Evolutionary conservation across 1,284 basidiomycete species (phyloP).

Genomic region (Sphaerobolus stellatus): DNA sequence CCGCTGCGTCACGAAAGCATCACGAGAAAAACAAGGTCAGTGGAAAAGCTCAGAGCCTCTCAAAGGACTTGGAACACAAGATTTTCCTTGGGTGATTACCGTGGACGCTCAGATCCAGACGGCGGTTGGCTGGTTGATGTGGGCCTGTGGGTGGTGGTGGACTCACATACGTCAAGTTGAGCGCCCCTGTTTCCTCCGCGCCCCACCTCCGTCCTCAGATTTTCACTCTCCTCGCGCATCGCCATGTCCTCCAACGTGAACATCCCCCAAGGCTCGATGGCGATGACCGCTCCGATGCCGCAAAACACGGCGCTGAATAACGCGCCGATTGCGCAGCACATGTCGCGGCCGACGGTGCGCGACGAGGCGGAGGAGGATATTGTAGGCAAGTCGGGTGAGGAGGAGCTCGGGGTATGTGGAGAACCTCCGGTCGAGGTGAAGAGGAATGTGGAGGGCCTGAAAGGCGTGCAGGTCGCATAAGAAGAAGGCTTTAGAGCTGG

Average conservation of each 20-base stretch:
- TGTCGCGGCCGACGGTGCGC: constrained; percentile 68
- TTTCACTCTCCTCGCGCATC: no score
- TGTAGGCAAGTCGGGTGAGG: constrained; percentile 23
- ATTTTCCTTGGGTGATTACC: no score
- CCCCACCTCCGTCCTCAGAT: no score
- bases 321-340: constrained; percentile 63
- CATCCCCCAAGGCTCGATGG: constrained; percentile 42
- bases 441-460: constrained; percentile 87
- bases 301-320: constrained; percentile 79
- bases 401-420: constrained; percentile 13
- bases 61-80: no score
- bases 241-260: constrained; percentile 13
- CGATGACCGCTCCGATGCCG: constrained; percentile 70
- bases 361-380: constrained; percentile 60
- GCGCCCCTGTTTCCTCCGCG: no score
- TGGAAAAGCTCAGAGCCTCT: no score
- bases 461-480: constrained; percentile 92
- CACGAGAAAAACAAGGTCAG: no score
- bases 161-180: no score
- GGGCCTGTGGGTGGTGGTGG: no score
- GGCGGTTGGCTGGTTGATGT: no score
- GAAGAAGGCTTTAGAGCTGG: constrained; percentile 93
- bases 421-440: constrained; percentile 81
- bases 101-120: no score
- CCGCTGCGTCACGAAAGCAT: no score